Evolutionary conservation across 805 yeast species (phyloP).

Genomic region (Pichia pseudocactophila): DNA sequence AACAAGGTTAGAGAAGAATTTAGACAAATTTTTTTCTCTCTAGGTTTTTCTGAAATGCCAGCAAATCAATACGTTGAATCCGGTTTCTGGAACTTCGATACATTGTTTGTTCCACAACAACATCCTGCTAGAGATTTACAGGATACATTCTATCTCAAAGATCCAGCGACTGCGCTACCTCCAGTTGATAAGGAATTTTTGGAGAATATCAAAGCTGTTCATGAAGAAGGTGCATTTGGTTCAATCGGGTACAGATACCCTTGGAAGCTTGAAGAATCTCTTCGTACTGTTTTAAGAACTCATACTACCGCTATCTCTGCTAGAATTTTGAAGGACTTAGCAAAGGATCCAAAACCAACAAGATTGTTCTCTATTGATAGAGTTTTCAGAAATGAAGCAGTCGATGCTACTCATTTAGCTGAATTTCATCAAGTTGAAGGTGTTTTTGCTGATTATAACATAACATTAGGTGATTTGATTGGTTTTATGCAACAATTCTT

Average conservation of each 20-base stretch:
- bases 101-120: conserved; percentile 95
- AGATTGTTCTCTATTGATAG: conserved; percentile 94
- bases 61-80: conserved; percentile 96
- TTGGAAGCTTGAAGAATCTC: conserved; percentile 88
- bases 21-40: conserved; percentile 91
- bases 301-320: conserved; percentile 96
- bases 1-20: conserved; percentile 96
- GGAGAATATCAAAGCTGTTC: conserved; percentile 73
- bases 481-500: conserved; percentile 98
- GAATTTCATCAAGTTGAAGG: conserved; percentile 99
- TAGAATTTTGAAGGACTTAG: conserved; percentile 76
- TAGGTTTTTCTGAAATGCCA: conserved; percentile 99
- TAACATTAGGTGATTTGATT: conserved; percentile 91
- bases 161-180: conserved; percentile 70
- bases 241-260: conserved; percentile 98
- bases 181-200: conserved; percentile 79
- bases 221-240: conserved; percentile 83
- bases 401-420: conserved; percentile 97
- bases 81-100: conserved; percentile 98
- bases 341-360: conserved; percentile 79
- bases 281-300: conserved; percentile 88
- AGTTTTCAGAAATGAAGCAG: conserved; percentile 99
- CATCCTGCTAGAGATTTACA: conserved; percentile 99
- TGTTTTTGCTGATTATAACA: conserved; percentile 91
- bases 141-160: conserved; percentile 95